Base-by-base conservation (phyloP, 441 rosid species). In the Theobroma grandiflorum region DNA sequence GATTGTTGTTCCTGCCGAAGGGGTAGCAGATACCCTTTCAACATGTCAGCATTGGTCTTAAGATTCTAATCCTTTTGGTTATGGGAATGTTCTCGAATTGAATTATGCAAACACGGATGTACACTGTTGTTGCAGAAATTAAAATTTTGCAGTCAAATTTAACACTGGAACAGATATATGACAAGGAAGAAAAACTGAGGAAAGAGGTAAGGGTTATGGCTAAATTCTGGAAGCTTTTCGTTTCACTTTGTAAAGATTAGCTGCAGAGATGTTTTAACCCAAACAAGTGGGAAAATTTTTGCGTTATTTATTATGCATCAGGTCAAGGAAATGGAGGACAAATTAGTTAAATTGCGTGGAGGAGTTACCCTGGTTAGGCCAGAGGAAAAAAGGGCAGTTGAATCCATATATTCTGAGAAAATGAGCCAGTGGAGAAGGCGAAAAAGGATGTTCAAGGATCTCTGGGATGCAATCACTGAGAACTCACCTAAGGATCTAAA, bases 401-500 rank as follows among this genome's bases (percentile, higher is more conserved):
- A 90, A 74, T 88, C 86, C 9, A 82, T 89, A 85, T 95, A 80
- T 81, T 79, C 90, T 0, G 97, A 90, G 67, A 93, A 90, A 78
- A 71, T 93, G 37, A 92, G 83, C 59, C 98, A 92, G 57, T 95
- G 98, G 98, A 85, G 96, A 83, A 94, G 77, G 87, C 96, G 97
- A 68, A 97, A 91, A 85, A 90, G 98, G 87, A 95, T 95, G 94
- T 94, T 95, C 88, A 94, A 86, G 87, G 97, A 97, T 80, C 81
- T 97, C 52, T 97, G 98, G 98, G 98, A 95, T 87, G 81, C 93
- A 62, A 87, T 92, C 57, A 93, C 96, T 9, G 98, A 97, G 86
- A 95, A 91, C 86, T 91, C 87, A 1, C 90, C 97, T n/a, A 91
- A 87, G 88, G 90, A 93, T 85, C 88, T 86, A 40, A 95, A 90